Evolutionary conservation across 192 early-diverging fungal species (phyloP), one percentile per base, ranked within the genome.

Genomic region (Coemansia javaensis): DNA sequence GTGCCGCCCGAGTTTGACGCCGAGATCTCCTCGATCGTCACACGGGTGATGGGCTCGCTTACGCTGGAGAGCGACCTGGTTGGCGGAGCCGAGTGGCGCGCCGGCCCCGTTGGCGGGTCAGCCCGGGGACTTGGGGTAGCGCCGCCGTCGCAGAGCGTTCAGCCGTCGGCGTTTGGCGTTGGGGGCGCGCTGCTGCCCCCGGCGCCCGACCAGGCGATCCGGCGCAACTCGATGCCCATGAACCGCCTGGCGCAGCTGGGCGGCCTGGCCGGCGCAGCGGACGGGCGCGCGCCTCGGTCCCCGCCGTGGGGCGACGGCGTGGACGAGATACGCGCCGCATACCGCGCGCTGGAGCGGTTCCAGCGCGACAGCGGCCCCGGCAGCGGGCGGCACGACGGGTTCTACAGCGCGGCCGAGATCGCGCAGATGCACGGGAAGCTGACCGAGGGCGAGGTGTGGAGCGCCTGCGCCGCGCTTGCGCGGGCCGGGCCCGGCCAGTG

Each of bases 21-120:
- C 12, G 68, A 64, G 40, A 64, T 72, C 23, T 38, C 56, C 38
- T 72, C 68, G 24, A 72, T 72, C 35, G 61, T 72, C 12, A 61
- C 61, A 11, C 60, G 59, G 2, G 68, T 72, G 28, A 72, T 72
- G 68, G 68, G 62, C 16, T 59, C 61, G 5, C 54, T 41, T 17
- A 64, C 56, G 1, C 43, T 72, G 9, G 56, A 72, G 28, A 49
- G 50, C 39, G 68, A 64, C 11, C 61, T 72, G n/a, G 60, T 42
- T 4, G 56, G 50, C 12, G 68, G 68, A 10, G 45, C 50, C 5
- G 68, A 72, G 37, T 72, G 68, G 68, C 61, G 68, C 20, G 47
- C 68, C 10, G 47, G 63, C 40, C 68, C 64, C 17, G 9, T 39
- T 5, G 12, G 45, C 20, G 24, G 40, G 15, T n/a, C 27, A 30